Percentiles rank a stretch among this genome's conserved stretches.
phyloP scores from a whole-genome alignment of 148 eudicot species.

The Vaccinium myrtillus region DNA sequence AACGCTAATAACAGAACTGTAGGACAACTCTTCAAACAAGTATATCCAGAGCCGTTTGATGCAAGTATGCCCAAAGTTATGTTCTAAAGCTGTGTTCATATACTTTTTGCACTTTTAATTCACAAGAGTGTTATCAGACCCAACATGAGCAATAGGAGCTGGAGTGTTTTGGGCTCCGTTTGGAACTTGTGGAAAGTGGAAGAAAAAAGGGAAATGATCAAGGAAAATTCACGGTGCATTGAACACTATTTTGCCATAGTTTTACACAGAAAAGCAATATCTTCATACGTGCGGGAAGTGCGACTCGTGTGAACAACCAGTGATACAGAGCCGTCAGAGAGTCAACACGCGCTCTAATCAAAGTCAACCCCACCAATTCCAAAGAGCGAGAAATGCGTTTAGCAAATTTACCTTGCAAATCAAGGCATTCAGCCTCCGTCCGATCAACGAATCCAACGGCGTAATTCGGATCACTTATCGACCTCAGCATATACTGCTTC shows the following conservation, averaged over 20 bases:
- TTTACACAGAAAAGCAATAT: background rate
- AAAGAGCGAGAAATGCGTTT: background rate
- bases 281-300: background rate
- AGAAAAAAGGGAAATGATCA: too few relatives aligned
- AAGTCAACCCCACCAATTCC: background rate
- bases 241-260: too few relatives aligned
- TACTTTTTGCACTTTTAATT: background rate
- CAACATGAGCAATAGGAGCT: background rate
- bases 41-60: too few relatives aligned
- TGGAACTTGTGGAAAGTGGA: too few relatives aligned
- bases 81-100: background rate
- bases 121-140: background rate
- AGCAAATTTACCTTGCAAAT: constrained; percentile 52
- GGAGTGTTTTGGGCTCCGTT: too few relatives aligned
- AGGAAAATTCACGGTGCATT: too few relatives aligned
- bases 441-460: constrained; percentile 76
- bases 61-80: too few relatives aligned
- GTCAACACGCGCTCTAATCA: background rate
- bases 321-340: background rate
- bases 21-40: too few relatives aligned
- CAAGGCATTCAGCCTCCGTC: constrained; percentile 62
- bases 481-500: constrained; percentile 60
- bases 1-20: too few relatives aligned
- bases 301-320: background rate
- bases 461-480: constrained; percentile 78